These are phyloP conservation scores for Pythium aristosporum DNA, from an alignment of 352 stramenopile genomes.

Conservation along the genomic window DNA sequence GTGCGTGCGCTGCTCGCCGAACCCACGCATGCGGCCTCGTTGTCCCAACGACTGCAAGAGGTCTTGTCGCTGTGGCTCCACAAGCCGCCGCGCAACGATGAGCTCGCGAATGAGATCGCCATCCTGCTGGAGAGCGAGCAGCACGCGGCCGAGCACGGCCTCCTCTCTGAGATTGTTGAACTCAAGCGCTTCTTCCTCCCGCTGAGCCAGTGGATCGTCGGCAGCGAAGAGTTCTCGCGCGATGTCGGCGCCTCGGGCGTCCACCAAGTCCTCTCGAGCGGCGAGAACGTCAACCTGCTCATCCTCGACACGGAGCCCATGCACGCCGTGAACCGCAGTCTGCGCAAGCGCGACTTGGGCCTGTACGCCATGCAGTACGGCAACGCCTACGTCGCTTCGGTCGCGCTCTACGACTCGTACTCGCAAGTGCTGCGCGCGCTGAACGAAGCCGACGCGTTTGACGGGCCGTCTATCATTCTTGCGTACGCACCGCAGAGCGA, in stretches of 20 bases:
- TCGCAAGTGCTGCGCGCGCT: conserved; percentile 86
- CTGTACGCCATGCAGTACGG: conserved; percentile 94
- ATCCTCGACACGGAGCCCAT: conserved; percentile 79
- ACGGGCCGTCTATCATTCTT: conserved; percentile 90
- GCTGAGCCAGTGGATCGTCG: conserved; percentile 81
- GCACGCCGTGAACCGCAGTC: conserved; percentile 53
- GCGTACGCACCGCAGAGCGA: conserved; percentile 84
- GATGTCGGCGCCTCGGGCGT: conserved; percentile 69
- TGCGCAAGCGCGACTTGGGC: conserved; percentile 90
- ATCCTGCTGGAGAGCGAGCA: conserved; percentile 68
- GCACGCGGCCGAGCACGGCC: conserved; percentile 28
- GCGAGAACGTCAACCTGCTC: conserved; percentile 75
- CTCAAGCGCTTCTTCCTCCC: conserved; percentile 62
- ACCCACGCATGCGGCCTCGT: conserved; percentile 20
- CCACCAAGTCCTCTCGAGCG: conserved; percentile 70
- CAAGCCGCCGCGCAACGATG: conserved; percentile 56
- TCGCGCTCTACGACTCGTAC: conserved; percentile 89
- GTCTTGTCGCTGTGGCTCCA: conserved; percentile 47
- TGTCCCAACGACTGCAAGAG: conserved; percentile 49
- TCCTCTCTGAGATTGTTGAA: conserved; percentile 46
- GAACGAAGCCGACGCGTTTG: conserved; percentile 88
- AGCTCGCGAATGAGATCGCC: conserved; percentile 59
- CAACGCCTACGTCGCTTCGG: conserved; percentile 91
- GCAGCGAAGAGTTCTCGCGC: conserved; percentile 73
- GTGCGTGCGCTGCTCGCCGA: conserved; percentile 43